These are phyloP conservation scores for Daldinia concentrica DNA, from an alignment of 495 filamentous ascomycete genomes.

Conservation along the genomic window DNA sequence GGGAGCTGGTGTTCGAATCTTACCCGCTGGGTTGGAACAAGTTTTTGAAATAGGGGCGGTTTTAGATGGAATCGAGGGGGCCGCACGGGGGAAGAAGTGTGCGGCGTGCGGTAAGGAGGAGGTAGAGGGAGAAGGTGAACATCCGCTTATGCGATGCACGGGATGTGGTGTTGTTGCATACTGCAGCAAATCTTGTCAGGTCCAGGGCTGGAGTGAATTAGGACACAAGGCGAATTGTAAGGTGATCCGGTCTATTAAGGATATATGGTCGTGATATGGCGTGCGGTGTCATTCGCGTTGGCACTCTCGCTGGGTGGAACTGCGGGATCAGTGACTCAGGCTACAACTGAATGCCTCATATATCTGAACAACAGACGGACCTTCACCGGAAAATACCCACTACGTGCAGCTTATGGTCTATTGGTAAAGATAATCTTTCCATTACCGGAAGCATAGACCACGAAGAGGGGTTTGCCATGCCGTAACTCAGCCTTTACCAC, in stretches of 20 bases:
- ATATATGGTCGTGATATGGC: constrained; percentile 46
- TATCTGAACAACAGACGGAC: neutral
- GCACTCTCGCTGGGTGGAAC: neutral
- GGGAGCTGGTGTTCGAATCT: constrained; percentile 39
- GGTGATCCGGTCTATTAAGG: constrained; percentile 49
- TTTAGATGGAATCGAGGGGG: constrained; percentile 33
- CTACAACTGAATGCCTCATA: neutral
- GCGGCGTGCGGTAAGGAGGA: constrained; percentile 43
- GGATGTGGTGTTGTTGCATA: constrained; percentile 54
- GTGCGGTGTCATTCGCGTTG: neutral
- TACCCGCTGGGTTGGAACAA: constrained; percentile 45
- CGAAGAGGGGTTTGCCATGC: neutral
- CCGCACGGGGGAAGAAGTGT: constrained; percentile 17
- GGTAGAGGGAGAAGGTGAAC: constrained; percentile 6
- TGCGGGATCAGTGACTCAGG: neutral
- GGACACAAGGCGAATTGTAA: constrained; percentile 57
- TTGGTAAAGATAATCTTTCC: neutral
- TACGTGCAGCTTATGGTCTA: neutral
- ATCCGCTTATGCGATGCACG: constrained; percentile 50
- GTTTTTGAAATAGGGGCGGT: constrained; percentile 45
- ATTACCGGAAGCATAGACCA: neutral
- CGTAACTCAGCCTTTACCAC: neutral
- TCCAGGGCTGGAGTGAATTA: constrained; percentile 52
- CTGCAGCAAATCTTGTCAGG: constrained; percentile 57
- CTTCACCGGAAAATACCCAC: neutral